A percentile compares a stretch with the other conserved stretches of the same genome.
Evolutionary conservation across 2,329 filamentous ascomycete genomes (phyloP).

Genomic region (Pyricularia pennisetigena): DNA sequence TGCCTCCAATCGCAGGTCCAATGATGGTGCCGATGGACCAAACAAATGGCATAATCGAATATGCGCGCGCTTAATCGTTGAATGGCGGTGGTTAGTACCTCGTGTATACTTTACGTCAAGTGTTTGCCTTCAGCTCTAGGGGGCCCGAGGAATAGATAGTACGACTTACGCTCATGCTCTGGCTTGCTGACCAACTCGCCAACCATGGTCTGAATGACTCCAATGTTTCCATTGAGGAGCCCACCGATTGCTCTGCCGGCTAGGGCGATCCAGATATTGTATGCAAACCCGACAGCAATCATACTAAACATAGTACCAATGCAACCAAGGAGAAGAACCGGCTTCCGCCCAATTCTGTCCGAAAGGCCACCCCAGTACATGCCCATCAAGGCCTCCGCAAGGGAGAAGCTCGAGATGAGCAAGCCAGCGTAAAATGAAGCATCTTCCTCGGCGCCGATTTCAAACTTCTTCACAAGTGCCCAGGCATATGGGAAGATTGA

Average conservation of each 20-base stretch:
- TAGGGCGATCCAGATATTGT: slow-evolving; percentile 77
- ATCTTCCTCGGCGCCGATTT: slow-evolving; percentile 62
- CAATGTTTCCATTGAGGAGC: slow-evolving; percentile 83
- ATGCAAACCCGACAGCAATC: slow-evolving; percentile 71
- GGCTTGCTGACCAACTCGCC: slow-evolving; percentile 76
- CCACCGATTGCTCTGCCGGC: slow-evolving; percentile 68
- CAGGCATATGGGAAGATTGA: slow-evolving; percentile 91
- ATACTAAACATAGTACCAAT: slow-evolving; percentile 75
- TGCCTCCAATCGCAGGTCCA: slow-evolving; percentile 79
- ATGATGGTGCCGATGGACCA: slow-evolving; percentile 88
- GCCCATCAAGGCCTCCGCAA: slow-evolving; percentile 73
- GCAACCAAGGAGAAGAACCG: slow-evolving; percentile 73
- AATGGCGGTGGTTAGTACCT: slow-evolving; percentile 3
- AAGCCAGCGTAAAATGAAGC: slow-evolving; percentile 83
- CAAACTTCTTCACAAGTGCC: slow-evolving; percentile 68
- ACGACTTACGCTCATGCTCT: slow-evolving; percentile 69
- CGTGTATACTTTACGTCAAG: not conserved
- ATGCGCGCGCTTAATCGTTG: slow-evolving; percentile 61
- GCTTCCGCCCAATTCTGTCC: slow-evolving; percentile 76
- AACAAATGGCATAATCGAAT: slow-evolving; percentile 88
- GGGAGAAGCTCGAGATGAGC: slow-evolving; percentile 77
- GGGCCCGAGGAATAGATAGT: not conserved
- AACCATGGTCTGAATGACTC: slow-evolving; percentile 88
- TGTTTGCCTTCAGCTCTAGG: not conserved
- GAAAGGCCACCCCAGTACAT: slow-evolving; percentile 84